Conservation (phyloP, 2,329 filamentous ascomycete genomes). For the Myriosclerotinia curreyana region DNA sequence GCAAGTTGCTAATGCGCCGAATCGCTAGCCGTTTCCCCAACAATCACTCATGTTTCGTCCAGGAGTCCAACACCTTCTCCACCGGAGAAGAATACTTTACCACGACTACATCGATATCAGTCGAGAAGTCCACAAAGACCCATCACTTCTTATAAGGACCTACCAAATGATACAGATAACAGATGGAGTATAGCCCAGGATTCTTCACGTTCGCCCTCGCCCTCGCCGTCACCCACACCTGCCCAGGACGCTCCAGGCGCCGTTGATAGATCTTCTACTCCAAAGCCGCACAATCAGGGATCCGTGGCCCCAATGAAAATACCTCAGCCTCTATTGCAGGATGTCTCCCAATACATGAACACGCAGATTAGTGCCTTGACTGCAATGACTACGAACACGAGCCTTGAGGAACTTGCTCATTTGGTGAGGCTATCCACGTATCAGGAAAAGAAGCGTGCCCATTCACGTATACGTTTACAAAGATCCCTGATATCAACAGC, state of each 20-base stretch:
- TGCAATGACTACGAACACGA: constrained; percentile 62
- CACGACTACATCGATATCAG: constrained; percentile 49
- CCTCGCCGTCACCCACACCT: constrained; percentile 30
- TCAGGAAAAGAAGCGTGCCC: constrained; percentile 75
- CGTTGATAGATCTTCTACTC: constrained; percentile 29
- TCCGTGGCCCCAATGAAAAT: constrained; percentile 31
- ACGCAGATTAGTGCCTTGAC: constrained; percentile 49
- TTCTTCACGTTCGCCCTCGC: constrained; percentile 23
- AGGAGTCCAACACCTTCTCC: constrained; percentile 55
- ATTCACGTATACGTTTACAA: constrained; percentile 70
- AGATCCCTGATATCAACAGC: constrained; percentile 72
- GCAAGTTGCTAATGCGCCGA: constrained; percentile 23
- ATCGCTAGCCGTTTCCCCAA: constrained; percentile 50
- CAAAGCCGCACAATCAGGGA: constrained; percentile 25
- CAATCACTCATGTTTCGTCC: constrained; percentile 50
- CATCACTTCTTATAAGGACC: constrained; percentile 45
- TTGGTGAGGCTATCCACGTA: constrained; percentile 75
- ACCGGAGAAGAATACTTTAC: constrained; percentile 49
- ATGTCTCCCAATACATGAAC: constrained; percentile 65
- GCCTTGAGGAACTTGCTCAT: constrained; percentile 74
- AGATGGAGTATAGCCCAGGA: constrained; percentile 39
- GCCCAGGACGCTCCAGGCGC: constrained; percentile 36
- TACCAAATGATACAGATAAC: constrained; percentile 47
- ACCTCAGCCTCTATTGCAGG: constrained; percentile 55
- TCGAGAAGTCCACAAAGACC: constrained; percentile 55